A percentile compares a stretch with the other conserved stretches of the same genome.
Evolutionary conservation across 1,284 basidiomycete species (phyloP).

Genomic region (Cystobasidiaceae sp.): DNA sequence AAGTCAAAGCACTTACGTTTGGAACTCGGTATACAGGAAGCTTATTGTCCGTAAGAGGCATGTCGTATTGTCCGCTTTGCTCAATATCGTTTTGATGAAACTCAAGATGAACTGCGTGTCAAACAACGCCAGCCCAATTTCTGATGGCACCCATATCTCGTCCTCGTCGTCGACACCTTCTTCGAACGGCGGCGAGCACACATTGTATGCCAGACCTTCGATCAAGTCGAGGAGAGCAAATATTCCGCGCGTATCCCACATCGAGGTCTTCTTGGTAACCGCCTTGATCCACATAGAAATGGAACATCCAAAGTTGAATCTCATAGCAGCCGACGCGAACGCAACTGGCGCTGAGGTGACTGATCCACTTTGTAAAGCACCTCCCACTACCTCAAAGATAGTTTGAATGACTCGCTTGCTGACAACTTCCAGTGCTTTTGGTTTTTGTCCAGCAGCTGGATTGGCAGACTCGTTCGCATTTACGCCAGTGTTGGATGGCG

Average conservation of each 20-base stretch:
- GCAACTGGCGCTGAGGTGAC: not conserved
- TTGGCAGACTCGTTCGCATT: slow-evolving; percentile 52
- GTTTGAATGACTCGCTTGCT: slow-evolving; percentile 52
- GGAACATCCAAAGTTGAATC: slow-evolving; percentile 49
- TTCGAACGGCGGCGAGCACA: slow-evolving; percentile 41
- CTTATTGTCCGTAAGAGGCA: slow-evolving; percentile 52
- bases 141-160: slow-evolving; percentile 21
- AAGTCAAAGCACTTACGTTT: slow-evolving; percentile 41
- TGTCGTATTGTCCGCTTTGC: slow-evolving; percentile 52
- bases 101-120: slow-evolving; percentile 51
- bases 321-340: slow-evolving; percentile 31
- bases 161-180: slow-evolving; percentile 47
- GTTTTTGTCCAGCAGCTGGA: slow-evolving; percentile 51
- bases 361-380: slow-evolving; percentile 29
- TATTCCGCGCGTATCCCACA: slow-evolving; percentile 52
- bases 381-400: slow-evolving; percentile 49
- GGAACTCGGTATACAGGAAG: slow-evolving; percentile 53
- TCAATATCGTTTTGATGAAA: slow-evolving; percentile 50
- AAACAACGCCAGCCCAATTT: slow-evolving; percentile 42
- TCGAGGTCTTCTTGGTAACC: slow-evolving; percentile 50
- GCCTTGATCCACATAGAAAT: slow-evolving; percentile 51
- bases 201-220: slow-evolving; percentile 42
- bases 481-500: slow-evolving; percentile 45
- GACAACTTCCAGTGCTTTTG: slow-evolving; percentile 52
- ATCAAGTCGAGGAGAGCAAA: slow-evolving; percentile 46